phyloP scores from a whole-genome alignment of 2,329 filamentous ascomycete genomes.

The Rhynchosporium secalis region DNA sequence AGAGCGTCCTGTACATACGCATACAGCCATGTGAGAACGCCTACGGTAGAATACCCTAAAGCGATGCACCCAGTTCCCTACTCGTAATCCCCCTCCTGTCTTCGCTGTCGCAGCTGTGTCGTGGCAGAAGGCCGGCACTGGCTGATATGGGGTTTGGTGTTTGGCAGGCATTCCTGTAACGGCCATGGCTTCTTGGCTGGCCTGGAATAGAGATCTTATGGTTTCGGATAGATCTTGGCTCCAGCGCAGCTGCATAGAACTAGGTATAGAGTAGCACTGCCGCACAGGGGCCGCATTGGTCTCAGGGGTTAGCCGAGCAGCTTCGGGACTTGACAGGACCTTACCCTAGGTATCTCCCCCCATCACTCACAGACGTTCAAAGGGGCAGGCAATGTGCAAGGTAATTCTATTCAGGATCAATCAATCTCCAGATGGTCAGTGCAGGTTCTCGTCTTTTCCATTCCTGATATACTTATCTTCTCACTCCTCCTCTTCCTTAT shows the following conservation, averaged over 20 bases:
- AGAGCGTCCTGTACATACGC: neutral
- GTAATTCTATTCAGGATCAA: too few species aligned
- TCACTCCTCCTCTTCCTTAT: neutral
- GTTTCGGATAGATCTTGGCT: slow-evolving; percentile 2
- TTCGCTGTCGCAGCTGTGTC: slow-evolving; percentile 9
- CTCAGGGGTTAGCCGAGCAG: slow-evolving; percentile 7
- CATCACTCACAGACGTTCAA: neutral
- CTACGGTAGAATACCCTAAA: neutral
- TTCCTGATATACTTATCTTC: slow-evolving; percentile 6
- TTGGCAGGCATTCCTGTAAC: slow-evolving; percentile 17
- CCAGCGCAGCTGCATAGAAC: neutral
- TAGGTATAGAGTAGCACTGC: neutral
- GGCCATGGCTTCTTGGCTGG: slow-evolving; percentile 9
- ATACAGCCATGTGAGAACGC: neutral
- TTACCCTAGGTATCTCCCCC: neutral
- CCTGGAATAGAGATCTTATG: slow-evolving; percentile 13
- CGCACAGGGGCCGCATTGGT: neutral
- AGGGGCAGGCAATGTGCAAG: neutral
- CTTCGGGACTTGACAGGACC: slow-evolving; percentile 6
- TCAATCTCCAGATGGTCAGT: slow-evolving; percentile 11
- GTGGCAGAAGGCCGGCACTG: slow-evolving; percentile 12
- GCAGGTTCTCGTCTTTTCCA: neutral
- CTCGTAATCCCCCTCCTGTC: neutral
- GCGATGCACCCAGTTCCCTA: neutral
- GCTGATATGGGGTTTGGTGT: slow-evolving; percentile 7